Conservation (phyloP, 352 stramenopile species). For the Thalassiosira mediterranea region DNA sequence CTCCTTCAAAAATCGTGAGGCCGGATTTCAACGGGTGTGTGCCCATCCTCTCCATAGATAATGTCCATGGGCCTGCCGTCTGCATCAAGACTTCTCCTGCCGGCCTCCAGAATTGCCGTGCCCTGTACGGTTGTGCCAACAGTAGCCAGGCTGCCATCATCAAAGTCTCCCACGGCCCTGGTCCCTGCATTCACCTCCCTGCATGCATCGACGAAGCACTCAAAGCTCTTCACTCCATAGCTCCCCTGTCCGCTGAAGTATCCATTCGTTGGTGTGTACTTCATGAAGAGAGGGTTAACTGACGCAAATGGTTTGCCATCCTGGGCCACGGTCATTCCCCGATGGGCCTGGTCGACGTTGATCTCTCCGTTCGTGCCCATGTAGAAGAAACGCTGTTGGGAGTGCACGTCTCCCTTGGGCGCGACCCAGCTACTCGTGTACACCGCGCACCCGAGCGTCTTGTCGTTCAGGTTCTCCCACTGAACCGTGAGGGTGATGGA, state of each 20-base stretch:
- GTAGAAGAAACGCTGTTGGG: slow-evolving; percentile 91
- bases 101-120: slow-evolving; percentile 89
- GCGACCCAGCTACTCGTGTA: slow-evolving; percentile 89
- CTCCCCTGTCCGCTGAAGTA: slow-evolving; percentile 88
- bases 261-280: slow-evolving; percentile 89
- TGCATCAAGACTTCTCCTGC: slow-evolving; percentile 84
- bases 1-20: slow-evolving; percentile 67
- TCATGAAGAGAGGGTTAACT: slow-evolving; percentile 92
- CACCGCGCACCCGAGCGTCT: slow-evolving; percentile 82
- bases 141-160: slow-evolving; percentile 85
- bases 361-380: slow-evolving; percentile 89
- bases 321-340: slow-evolving; percentile 86
- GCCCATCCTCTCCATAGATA: slow-evolving; percentile 73
- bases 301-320: slow-evolving; percentile 85
- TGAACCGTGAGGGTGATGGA: slow-evolving; percentile 90
- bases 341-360: slow-evolving; percentile 90
- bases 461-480: slow-evolving; percentile 87
- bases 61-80: slow-evolving; percentile 86
- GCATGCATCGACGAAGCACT: slow-evolving; percentile 88
- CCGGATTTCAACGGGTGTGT: slow-evolving; percentile 64
- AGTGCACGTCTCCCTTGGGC: slow-evolving; percentile 89
- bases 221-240: slow-evolving; percentile 88
- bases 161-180: slow-evolving; percentile 76
- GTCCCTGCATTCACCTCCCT: slow-evolving; percentile 77
- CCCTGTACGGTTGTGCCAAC: slow-evolving; percentile 87